Base-by-base conservation (phyloP, 306 rosid species). In the Vigna mungo region DNA sequence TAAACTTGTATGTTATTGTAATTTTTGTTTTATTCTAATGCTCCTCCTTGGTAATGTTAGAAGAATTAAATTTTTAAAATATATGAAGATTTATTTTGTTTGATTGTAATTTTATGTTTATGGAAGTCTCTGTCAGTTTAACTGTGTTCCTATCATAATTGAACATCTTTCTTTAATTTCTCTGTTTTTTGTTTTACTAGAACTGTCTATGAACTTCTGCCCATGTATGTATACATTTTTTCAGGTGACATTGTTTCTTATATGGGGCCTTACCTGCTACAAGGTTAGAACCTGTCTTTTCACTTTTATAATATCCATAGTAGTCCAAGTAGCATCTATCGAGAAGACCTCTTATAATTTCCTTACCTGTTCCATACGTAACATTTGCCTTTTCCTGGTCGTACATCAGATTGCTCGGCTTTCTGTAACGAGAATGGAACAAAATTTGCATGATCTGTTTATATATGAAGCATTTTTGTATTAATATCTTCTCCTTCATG, bases 361-460 rank as follows among this genome's bases (percentile, higher is more conserved):
- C 16, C 49, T 73, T 59, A 6, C 47, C 52, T 39, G 17, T 72
- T 80, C 74, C 20, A 14, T 17, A 9, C 53, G 47, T 61, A 79
- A 18, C 69, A 60, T 69, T 83, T 2, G 62, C 36, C 23, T 20
- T n/a, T 71, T 72, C 52, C 71, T 71, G 48, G 77, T 74, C 69
- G 43, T 87, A 66, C 69, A 77, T 74, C 90, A 95, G 99, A 75
- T 92, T 78, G 86, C 97, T 74, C 92, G 96, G 99, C 96, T 89
- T 81, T 95, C 99, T 79, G 99, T 95, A 61, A 95, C 92, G 99
- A 86, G 99, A 86, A 92, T 95, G 99, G 91, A 96, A 72, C 92
- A 72, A 16, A 91, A 92, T 79, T 80, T 92, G 84, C 83, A 89
- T 66, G 93, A 95, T 86, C 85, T 95, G 54, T 95, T 95, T 88